Conservation (phyloP, 2,329 filamentous ascomycete genomes). For the Daldinia eschscholtzii region DNA sequence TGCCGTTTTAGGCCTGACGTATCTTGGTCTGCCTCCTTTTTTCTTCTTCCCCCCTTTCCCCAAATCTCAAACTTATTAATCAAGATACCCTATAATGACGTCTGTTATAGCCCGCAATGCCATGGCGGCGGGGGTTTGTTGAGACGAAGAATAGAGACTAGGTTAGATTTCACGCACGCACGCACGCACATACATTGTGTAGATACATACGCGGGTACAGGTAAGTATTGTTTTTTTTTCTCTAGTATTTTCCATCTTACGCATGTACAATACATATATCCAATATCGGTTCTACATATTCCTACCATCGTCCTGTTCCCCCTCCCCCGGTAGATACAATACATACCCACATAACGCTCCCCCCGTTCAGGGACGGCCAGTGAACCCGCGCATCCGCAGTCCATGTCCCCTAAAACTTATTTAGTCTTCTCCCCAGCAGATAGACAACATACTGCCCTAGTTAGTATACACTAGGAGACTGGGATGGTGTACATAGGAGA, state of each 20-base stretch:
- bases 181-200: neutral
- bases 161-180: neutral
- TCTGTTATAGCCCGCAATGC: conserved; percentile 4
- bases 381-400: neutral
- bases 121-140: conserved; percentile 8
- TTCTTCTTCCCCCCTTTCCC: neutral
- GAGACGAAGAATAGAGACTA: neutral
- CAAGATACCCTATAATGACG: conserved; percentile 13
- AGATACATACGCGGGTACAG: neutral
- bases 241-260: neutral
- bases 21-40: conserved; percentile 14
- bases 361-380: neutral
- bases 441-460: no score
- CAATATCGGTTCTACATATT: neutral
- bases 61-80: conserved; percentile 27
- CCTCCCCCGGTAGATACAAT: neutral
- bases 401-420: neutral
- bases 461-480: neutral
- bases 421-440: neutral
- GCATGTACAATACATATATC: neutral
- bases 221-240: neutral
- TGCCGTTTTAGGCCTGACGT: conserved; percentile 32
- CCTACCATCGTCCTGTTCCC: neutral
- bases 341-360: neutral
- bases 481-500: neutral